phyloP scores from a whole-genome alignment of 176 grass and related monocot genomes.

The Pontederia crassipes region DNA sequence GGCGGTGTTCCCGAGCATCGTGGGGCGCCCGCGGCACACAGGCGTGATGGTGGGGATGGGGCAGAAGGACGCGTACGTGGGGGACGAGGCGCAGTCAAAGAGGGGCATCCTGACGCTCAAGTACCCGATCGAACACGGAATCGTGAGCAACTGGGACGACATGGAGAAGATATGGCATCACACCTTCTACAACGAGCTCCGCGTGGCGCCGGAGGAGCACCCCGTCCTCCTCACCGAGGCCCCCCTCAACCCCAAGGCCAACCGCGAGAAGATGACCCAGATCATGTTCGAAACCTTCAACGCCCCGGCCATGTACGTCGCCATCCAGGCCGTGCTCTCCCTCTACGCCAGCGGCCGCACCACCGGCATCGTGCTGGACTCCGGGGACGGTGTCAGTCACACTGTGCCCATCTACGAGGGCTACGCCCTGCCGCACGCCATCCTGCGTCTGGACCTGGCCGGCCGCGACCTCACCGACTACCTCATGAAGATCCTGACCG shows the following conservation, averaged over 20 bases:
- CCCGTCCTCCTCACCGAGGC: slow-evolving; percentile 61
- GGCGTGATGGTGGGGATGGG: slow-evolving; percentile 75
- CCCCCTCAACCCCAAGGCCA: slow-evolving; percentile 71
- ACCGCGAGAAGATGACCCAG: slow-evolving; percentile 72
- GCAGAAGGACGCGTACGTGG: slow-evolving; percentile 71
- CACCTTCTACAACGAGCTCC: slow-evolving; percentile 79
- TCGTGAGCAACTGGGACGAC: slow-evolving; percentile 73
- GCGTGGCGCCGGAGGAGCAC: slow-evolving; percentile 62
- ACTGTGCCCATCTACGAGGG: slow-evolving; percentile 97
- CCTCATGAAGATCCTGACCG: slow-evolving; percentile 95
- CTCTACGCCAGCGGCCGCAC: slow-evolving; percentile 72
- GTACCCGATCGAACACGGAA: slow-evolving; percentile 70
- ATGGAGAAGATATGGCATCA: slow-evolving; percentile 91
- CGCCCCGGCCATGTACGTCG: slow-evolving; percentile 66
- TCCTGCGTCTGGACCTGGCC: slow-evolving; percentile 81
- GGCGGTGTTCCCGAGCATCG: slow-evolving; percentile 64
- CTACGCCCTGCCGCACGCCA: slow-evolving; percentile 85
- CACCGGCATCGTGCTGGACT: slow-evolving; percentile 86
- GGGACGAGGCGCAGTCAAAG: slow-evolving; percentile 68
- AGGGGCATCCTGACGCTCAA: slow-evolving; percentile 65
- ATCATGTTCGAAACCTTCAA: slow-evolving; percentile 87
- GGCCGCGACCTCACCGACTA: slow-evolving; percentile 82
- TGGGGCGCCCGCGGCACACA: slow-evolving; percentile 53
- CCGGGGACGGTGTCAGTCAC: slow-evolving; percentile 91
- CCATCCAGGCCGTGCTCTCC: slow-evolving; percentile 69